phyloP scores from a whole-genome alignment of 208 protist species.

The Leishmania lainsoni region DNA sequence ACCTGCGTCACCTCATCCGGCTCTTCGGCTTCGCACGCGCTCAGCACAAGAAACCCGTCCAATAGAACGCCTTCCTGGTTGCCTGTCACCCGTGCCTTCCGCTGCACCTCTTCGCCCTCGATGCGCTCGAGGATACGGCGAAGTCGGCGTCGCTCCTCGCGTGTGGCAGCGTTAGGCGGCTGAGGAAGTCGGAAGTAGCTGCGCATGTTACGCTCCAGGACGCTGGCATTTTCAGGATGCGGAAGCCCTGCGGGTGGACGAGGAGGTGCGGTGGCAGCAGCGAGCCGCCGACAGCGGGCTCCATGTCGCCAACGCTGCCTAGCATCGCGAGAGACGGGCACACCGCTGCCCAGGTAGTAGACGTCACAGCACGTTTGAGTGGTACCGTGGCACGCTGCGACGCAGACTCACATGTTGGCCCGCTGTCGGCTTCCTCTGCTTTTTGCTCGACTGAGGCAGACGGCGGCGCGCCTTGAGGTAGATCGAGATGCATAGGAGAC shows the following conservation, averaged over 20 bases:
- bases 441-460: not conserved
- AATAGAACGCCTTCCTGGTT: constrained; percentile 50
- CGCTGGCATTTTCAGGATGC: constrained; percentile 78
- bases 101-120: constrained; percentile 49
- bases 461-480: not conserved
- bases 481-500: not conserved
- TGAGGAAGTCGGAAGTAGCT: constrained; percentile 90
- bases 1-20: constrained; percentile 71
- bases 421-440: not conserved
- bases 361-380: not conserved
- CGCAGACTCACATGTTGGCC: not conserved
- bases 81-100: constrained; percentile 31
- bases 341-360: not conserved
- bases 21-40: constrained; percentile 58
- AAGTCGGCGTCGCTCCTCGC: constrained; percentile 48
- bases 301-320: not conserved
- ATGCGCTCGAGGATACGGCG: constrained; percentile 45
- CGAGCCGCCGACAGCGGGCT: not conserved
- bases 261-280: constrained; percentile 28
- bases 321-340: constrained; percentile 3
- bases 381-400: not conserved
- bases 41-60: constrained; percentile 84
- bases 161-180: constrained; percentile 45
- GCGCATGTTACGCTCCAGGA: constrained; percentile 77
- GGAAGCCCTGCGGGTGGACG: constrained; percentile 86